Conservation (phyloP, 2,329 filamentous ascomycete genomes). For the Moelleriella libera region DNA sequence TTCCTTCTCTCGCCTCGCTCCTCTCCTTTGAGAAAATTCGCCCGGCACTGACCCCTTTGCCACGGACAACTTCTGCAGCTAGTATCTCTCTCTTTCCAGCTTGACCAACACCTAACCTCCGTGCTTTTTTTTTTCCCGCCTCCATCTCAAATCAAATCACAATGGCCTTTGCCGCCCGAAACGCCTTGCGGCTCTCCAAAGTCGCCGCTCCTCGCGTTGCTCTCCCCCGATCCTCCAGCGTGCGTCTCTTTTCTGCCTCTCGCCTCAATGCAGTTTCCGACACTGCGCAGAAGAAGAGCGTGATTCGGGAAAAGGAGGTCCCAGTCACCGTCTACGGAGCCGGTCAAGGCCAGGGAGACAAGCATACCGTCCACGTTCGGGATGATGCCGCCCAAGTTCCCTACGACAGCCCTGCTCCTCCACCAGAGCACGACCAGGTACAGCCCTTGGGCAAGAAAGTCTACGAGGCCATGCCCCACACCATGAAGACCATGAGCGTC, state of each 20-base stretch:
- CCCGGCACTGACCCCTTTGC: too few relatives aligned
- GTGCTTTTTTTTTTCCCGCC: neutral
- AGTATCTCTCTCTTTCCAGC: neutral
- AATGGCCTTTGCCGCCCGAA: slow-evolving; percentile 22
- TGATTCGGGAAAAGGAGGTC: slow-evolving; percentile 42
- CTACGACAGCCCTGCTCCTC: slow-evolving; percentile 22
- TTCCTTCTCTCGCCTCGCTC: too few relatives aligned
- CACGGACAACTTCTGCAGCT: neutral
- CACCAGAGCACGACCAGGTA: slow-evolving; percentile 31
- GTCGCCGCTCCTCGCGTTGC: slow-evolving; percentile 12
- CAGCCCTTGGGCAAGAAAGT: slow-evolving; percentile 37
- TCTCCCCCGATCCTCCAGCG: slow-evolving; percentile 9
- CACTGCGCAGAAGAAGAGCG: slow-evolving; percentile 32
- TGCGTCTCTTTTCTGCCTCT: slow-evolving; percentile 19
- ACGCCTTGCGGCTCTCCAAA: slow-evolving; percentile 18
- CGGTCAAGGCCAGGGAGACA: slow-evolving; percentile 35
- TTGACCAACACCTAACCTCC: neutral
- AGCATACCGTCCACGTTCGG: slow-evolving; percentile 40
- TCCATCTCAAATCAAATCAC: neutral
- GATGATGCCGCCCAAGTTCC: slow-evolving; percentile 25
- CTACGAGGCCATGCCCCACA: slow-evolving; percentile 44
- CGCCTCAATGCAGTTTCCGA: slow-evolving; percentile 18
- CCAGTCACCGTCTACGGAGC: slow-evolving; percentile 38
- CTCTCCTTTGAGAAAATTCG: too few relatives aligned
- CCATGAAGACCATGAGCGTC: slow-evolving; percentile 55